Conservation (phyloP, 352 stramenopile genomes). For the Phytophthora ohioensis region DNA sequence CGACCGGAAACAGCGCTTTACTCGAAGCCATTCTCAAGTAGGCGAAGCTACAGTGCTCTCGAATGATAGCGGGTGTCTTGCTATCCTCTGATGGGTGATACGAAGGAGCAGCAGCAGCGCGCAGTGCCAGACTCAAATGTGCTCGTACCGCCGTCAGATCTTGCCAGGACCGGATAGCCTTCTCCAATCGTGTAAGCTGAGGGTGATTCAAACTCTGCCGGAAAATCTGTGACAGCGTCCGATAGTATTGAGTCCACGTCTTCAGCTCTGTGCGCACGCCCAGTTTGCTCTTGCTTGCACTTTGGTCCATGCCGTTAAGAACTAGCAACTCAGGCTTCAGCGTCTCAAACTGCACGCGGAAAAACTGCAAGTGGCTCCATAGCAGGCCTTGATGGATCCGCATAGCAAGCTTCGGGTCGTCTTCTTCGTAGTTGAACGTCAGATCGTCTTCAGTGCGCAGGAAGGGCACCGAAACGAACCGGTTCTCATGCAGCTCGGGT, state of each 20-base stretch:
- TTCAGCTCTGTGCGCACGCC: conserved; percentile 17
- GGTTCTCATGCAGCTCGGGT: conserved; percentile 62
- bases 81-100: conserved; percentile 26
- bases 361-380: conserved; percentile 64
- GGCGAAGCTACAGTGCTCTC: conserved; percentile 41
- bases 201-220: conserved; percentile 30
- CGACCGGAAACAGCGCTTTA: conserved; percentile 65
- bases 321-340: conserved; percentile 41
- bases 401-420: conserved; percentile 60
- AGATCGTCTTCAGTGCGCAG: conserved; percentile 61
- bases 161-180: conserved; percentile 48
- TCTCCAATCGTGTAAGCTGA: conserved; percentile 45
- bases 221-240: conserved; percentile 34
- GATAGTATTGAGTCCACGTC: conserved; percentile 45
- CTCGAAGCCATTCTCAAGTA: conserved; percentile 47
- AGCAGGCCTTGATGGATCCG: conserved; percentile 51
- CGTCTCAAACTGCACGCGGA: conserved; percentile 59
- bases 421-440: conserved; percentile 59
- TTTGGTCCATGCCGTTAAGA: conserved; percentile 20
- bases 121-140: conserved; percentile 49
- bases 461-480: conserved; percentile 66
- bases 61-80: conserved; percentile 32
- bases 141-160: conserved; percentile 50
- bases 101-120: conserved; percentile 35
- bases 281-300: conserved; percentile 13